Percentiles rank a stretch among this genome's conserved stretches.
Evolutionary conservation across 108 stramenopile species (phyloP).

Genomic region (Fragilaria radians): DNA sequence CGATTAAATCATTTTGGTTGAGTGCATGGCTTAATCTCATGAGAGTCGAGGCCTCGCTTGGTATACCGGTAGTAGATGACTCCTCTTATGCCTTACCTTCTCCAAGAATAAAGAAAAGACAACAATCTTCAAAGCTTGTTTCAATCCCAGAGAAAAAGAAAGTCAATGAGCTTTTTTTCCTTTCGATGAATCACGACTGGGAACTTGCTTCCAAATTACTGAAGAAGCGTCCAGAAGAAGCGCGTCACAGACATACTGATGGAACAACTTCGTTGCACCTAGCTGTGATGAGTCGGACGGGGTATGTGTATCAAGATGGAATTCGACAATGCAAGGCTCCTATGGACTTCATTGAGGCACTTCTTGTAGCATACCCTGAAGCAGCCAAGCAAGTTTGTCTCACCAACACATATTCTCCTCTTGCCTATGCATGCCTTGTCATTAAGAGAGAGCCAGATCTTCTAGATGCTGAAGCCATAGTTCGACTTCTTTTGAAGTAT

Average conservation of each 20-base stretch:
- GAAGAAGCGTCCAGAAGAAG: conserved; percentile 5
- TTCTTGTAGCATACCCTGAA: conserved; percentile 26
- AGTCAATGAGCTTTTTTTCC: conserved; percentile 11
- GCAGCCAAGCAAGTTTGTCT: conserved; percentile 18
- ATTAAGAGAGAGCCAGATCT: neutral
- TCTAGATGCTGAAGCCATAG: conserved; percentile 9
- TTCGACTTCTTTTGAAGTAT: conserved; percentile 22
- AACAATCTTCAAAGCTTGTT: neutral
- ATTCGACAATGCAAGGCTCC: conserved; percentile 11
- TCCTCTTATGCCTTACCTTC: neutral
- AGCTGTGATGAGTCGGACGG: conserved; percentile 35
- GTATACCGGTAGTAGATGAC: neutral
- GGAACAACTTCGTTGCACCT: conserved; percentile 39
- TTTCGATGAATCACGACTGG: conserved; percentile 15
- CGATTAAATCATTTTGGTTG: too few species aligned
- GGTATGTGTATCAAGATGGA: conserved; percentile 13
- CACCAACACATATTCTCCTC: conserved; percentile 26
- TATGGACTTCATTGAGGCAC: conserved; percentile 28
- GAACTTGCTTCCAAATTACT: conserved; percentile 2
- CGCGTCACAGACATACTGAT: conserved; percentile 20
- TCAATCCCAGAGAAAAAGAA: neutral
- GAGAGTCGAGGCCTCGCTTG: neutral
- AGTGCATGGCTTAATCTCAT: too few species aligned
- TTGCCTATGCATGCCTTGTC: conserved; percentile 35
- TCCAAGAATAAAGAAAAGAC: neutral